Evolutionary conservation across 129 eudicot genomes (phyloP).

Genomic region (Escallonia rubra): DNA sequence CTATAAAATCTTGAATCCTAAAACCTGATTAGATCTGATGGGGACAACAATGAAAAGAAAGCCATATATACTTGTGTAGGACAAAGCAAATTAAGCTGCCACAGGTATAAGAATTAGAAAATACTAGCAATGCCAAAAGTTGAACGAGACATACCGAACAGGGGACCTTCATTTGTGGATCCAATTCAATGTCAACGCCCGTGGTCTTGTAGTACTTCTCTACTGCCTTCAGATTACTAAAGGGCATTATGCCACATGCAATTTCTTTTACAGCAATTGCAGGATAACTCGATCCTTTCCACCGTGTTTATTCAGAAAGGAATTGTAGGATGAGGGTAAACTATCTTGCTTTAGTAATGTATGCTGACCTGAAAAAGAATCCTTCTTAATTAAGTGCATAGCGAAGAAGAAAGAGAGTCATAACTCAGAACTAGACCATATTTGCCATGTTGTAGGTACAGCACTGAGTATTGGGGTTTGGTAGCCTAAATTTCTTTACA

Average conservation of each 20-base stretch:
- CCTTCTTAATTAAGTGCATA: no score
- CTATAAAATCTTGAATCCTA: no score
- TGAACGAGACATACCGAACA: conserved; percentile 65
- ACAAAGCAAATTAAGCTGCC: background rate
- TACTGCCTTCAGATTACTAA: conserved; percentile 61
- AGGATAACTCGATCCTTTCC: conserved; percentile 69
- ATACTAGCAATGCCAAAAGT: background rate
- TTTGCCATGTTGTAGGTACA: no score
- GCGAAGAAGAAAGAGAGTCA: no score
- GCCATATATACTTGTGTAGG: background rate
- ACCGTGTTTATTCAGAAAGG: conserved; percentile 96
- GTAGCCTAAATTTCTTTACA: no score
- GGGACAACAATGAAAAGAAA: no score
- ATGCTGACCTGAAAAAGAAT: conserved; percentile 73
- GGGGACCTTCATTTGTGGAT: conserved; percentile 90
- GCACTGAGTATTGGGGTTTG: no score
- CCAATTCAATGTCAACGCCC: conserved; percentile 66
- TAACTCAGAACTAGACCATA: no score
- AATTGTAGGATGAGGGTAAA: conserved; percentile 79
- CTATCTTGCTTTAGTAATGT: conserved; percentile 91
- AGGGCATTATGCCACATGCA: conserved; percentile 66
- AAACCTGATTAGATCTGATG: no score
- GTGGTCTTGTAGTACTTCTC: conserved; percentile 62
- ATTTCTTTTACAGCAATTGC: conserved; percentile 78
- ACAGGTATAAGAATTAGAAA: background rate